phyloP scores from a whole-genome alignment of 78 protist species.

The slime mould (Dictyostelium discoideum) region DNA sequence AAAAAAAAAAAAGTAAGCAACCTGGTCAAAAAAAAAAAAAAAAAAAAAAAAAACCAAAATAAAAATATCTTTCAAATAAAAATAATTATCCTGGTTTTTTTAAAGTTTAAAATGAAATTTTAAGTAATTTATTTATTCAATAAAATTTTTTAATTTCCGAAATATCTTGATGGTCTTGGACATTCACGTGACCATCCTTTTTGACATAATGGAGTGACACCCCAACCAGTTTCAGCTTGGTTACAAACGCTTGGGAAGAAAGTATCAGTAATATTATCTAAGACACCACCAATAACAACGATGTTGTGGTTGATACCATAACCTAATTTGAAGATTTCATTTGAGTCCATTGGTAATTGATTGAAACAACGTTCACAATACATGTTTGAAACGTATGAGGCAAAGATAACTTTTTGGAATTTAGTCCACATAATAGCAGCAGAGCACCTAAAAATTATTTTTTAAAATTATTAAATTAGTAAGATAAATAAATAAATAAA shows the following conservation, averaged over 20 bases:
- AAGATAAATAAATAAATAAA: background rate
- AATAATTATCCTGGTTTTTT: no score
- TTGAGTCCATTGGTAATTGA: constrained; percentile 58
- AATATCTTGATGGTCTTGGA: background rate
- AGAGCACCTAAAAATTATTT: background rate
- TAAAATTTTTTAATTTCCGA: background rate
- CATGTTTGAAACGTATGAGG: constrained; percentile 25
- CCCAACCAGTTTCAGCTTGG: background rate
- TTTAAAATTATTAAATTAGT: background rate
- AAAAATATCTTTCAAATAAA: no score
- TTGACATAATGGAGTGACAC: background rate
- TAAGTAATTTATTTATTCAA: no score
- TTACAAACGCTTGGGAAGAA: background rate
- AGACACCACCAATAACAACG: constrained; percentile 37
- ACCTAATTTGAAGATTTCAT: constrained; percentile 13
- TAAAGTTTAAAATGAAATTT: no score
- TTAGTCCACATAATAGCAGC: constrained; percentile 4
- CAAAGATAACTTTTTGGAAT: constrained; percentile 13
- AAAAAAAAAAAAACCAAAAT: no score
- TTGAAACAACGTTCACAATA: constrained; percentile 61
- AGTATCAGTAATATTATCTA: background rate
- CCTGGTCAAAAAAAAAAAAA: no score
- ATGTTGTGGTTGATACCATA: constrained; percentile 15
- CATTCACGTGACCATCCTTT: background rate
- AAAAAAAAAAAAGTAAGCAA: no score